Base-by-base conservation (phyloP, 1,284 basidiomycete species). In the Neolentinus lepideus region DNA sequence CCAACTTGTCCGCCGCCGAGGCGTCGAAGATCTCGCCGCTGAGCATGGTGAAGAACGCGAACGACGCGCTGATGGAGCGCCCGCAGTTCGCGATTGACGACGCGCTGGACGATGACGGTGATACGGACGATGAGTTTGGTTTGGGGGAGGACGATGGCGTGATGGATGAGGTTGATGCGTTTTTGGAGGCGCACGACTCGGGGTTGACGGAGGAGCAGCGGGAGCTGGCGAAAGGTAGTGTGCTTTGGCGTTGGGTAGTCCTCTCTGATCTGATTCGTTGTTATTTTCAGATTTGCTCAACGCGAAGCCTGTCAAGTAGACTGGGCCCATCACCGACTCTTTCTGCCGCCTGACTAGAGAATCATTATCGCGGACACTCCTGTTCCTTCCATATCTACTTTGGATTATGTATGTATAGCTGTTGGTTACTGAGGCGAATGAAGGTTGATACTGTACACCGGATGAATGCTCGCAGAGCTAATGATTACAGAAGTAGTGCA, bases 81-180 rank as follows among this genome's bases (percentile, higher is more conserved):
- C 92, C 91, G 35, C 87, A 89, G 59, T 98, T 97, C 69, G 92
- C 92, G 1, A 96, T 97, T 62, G 94, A 98, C 66, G 91, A 94
- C 68, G 91, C 87, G 2, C 87, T 85, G 56, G 90, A 93, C 61
- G 89, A 87, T 14, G 90, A 93, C 61, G 89, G 87, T 14, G 88
- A 91, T 48, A 88, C 86, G 16, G 84, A 85, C 11, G 80, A 81
- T 9, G 87, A 85, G 8, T 74, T 66, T 14, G 80, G 74, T n/a
- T n/a, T n/a, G 29, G 79, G 69, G 8, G 78, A 74, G 54, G 80
- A 80, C 58, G 91, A 93, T 64, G 82, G 80, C 54, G 88, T 95
- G 52, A 83, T 96, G 83, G 91, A 94, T 62, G 93, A 96, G 77
- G 90, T 93, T 54, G 92, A 96, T 67, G 93, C 92, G 1, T 95